phyloP scores from a whole-genome alignment of 768 basidiomycete species.

The Suillus placidus region DNA sequence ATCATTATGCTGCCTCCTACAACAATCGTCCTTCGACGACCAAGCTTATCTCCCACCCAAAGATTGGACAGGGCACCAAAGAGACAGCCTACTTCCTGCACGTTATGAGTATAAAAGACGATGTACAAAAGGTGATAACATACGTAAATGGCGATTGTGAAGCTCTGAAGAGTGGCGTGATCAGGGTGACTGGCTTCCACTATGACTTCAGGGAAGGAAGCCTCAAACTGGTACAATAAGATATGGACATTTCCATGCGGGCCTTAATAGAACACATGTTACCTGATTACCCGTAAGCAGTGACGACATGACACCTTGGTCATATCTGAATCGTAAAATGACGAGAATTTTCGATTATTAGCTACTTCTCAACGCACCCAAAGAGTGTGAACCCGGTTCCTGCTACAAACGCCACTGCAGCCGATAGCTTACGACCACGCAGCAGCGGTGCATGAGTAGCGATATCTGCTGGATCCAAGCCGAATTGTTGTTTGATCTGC shows the following conservation, averaged over 20 bases:
- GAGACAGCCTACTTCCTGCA: slow-evolving; percentile 47
- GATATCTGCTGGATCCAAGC: slow-evolving; percentile 20
- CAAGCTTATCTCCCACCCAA: slow-evolving; percentile 43
- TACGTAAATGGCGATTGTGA: slow-evolving; percentile 43
- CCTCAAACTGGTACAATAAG: slow-evolving; percentile 35
- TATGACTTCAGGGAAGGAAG: slow-evolving; percentile 40
- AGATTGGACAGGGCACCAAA: slow-evolving; percentile 46
- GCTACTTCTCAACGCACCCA: slow-evolving; percentile 28
- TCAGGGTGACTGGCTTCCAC: slow-evolving; percentile 26
- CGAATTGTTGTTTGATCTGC: slow-evolving; percentile 2
- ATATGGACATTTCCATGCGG: background rate
- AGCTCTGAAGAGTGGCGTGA: slow-evolving; percentile 41
- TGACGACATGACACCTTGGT: slow-evolving; percentile 47
- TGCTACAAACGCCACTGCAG: slow-evolving; percentile 38
- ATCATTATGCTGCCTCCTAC: slow-evolving; percentile 45
- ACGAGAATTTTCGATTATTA: background rate
- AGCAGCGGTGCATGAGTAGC: slow-evolving; percentile 24
- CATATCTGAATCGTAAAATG: slow-evolving; percentile 31
- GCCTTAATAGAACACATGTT: background rate
- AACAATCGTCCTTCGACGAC: slow-evolving; percentile 42
- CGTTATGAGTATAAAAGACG: background rate
- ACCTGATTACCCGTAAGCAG: slow-evolving; percentile 40
- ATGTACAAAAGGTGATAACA: slow-evolving; percentile 3
- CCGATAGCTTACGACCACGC: slow-evolving; percentile 24
- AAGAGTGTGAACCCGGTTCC: slow-evolving; percentile 42